Evolutionary conservation across 73 alveolate species (phyloP), one percentile per base, ranked within the genome.

Genomic region (Stentor coeruleus): DNA sequence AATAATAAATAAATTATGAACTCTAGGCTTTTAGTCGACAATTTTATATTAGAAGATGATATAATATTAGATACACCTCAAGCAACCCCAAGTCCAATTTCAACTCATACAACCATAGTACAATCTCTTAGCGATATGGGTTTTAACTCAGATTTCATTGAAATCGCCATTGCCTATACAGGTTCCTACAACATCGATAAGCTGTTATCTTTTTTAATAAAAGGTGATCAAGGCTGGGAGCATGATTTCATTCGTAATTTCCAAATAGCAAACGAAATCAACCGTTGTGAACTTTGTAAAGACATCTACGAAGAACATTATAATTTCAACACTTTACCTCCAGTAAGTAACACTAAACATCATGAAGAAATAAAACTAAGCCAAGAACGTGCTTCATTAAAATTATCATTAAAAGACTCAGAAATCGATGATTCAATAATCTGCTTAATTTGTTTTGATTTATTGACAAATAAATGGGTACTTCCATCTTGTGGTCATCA

Each of bases 401-500:
- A n/a, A 57, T 2, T 31, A 20, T 57, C 73, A 57, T 20, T n/a
- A n/a, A 83, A 39, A 81, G 33, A 59, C 35, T 41, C 35, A 11
- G 3, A n/a, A 81, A 31, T 57, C 20, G n/a, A 66, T 41, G 39
- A 3, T 72, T 38, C 35, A 3, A 35, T 15, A 15, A 37, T 3
- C 3, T 82, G 87, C 38, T 74, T 30, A 11, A 82, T 82, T 59
- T 82, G 87, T 58, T 74, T 60, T 82, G 59, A 38, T 14, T 14
- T 0, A n/a, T 11, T 33, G 41, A 26, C 26, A 3, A 26, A 49
- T 41, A 36, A 35, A 72, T 35, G 84, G 14, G 60, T 26, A 60
- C 73, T 20, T 57, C 73, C 73, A 57, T n/a, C 15, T 20, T 57
- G 73, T 2, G 73, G 73, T 31, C 15, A 31, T 2, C 81, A 66